Conservation (phyloP, 768 basidiomycete species). For the Russula dissimulans region DNA sequence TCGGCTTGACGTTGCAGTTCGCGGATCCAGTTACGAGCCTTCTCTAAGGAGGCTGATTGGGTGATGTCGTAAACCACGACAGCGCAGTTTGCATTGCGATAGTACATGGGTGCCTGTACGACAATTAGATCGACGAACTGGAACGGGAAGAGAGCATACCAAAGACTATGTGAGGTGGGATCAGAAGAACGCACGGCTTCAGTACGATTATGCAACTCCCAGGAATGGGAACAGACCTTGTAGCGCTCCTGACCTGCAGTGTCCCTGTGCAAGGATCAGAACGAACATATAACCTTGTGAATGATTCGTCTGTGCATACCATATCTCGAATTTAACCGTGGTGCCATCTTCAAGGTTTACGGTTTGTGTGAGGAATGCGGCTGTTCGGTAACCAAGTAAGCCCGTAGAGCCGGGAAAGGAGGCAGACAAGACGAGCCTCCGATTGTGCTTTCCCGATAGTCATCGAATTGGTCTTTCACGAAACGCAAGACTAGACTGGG, state of each 20-base stretch:
- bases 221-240: conserved; percentile 42
- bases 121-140: not conserved
- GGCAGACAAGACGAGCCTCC: conserved; percentile 45
- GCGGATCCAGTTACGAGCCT: conserved; percentile 92
- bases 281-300: not conserved
- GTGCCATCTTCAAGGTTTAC: conserved; percentile 83
- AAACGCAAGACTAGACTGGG: conserved; percentile 85
- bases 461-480: conserved; percentile 93
- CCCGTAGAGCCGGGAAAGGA: conserved; percentile 3
- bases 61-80: conserved; percentile 98
- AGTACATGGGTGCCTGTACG: conserved; percentile 85
- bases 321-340: conserved; percentile 96
- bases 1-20: conserved; percentile 97
- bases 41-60: conserved; percentile 81
- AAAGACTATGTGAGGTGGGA: conserved; percentile 30
- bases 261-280: conserved; percentile 47
- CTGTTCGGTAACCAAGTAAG: conserved; percentile 33
- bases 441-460: conserved; percentile 91
- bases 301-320: conserved; percentile 40
- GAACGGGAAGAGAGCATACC: conserved; percentile 28
- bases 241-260: conserved; percentile 95
- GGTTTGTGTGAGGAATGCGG: conserved; percentile 98
- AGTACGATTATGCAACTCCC: conserved; percentile 6
- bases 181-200: conserved; percentile 7
- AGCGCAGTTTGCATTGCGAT: conserved; percentile 89